These are phyloP conservation scores for Leishmania mexicana DNA, from an alignment of 208 protist genomes.

Conservation along the genomic window DNA sequence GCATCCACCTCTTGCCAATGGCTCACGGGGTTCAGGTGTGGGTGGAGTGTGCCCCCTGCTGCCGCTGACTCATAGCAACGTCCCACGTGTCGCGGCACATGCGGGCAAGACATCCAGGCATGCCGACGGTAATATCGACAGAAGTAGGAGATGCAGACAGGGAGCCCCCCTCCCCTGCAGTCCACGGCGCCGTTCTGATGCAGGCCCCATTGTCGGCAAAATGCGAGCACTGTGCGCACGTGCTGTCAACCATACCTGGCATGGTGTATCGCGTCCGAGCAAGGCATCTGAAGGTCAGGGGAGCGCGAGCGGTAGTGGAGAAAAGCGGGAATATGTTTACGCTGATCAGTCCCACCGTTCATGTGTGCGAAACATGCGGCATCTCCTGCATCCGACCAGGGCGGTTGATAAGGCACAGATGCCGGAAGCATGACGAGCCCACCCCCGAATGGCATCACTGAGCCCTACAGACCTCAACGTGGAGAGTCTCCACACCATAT, in stretches of 20 bases:
- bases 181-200: neutral
- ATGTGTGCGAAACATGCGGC: neutral
- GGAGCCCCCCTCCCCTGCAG: neutral
- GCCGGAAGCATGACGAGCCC: neutral
- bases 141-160: neutral
- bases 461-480: neutral
- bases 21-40: neutral
- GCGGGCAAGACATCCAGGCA: neutral
- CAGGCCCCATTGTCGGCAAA: neutral
- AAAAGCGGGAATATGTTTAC: neutral
- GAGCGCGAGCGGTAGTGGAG: neutral
- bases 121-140: neutral
- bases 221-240: neutral
- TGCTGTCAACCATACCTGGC: neutral
- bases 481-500: neutral
- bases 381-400: neutral
- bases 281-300: neutral
- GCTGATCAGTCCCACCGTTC: neutral
- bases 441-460: neutral
- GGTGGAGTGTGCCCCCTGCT: neutral
- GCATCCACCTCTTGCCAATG: neutral
- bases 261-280: neutral
- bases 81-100: neutral
- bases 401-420: neutral
- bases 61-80: neutral